Conservation (phyloP, 1,284 basidiomycete species). For the Agroathelia rolfsii region DNA sequence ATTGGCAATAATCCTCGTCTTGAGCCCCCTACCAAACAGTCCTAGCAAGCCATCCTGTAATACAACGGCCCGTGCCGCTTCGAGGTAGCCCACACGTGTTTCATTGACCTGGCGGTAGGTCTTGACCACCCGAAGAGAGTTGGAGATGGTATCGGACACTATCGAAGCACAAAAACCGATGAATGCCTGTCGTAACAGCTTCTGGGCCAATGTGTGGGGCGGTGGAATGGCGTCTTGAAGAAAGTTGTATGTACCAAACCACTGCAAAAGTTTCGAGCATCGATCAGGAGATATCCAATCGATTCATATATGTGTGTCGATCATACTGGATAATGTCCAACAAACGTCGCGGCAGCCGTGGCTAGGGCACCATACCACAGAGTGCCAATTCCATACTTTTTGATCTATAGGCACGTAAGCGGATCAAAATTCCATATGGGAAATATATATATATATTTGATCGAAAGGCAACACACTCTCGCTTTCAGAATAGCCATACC, state of each 20-base stretch:
- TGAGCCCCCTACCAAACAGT: slow-evolving; percentile 73
- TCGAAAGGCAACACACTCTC: slow-evolving; percentile 35
- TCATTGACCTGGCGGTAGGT: slow-evolving; percentile 86
- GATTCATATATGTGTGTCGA: not conserved
- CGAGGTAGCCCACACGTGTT: slow-evolving; percentile 62
- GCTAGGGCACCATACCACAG: slow-evolving; percentile 85
- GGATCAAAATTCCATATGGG: not conserved
- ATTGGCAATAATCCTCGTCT: slow-evolving; percentile 77
- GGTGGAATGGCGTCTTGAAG: slow-evolving; percentile 55
- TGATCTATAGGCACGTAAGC: slow-evolving; percentile 35
- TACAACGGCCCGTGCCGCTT: slow-evolving; percentile 60
- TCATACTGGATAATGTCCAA: slow-evolving; percentile 74
- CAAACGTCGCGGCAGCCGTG: slow-evolving; percentile 84
- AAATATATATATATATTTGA: not conserved
- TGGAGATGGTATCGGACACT: slow-evolving; percentile 74
- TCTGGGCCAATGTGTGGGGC: slow-evolving; percentile 42
- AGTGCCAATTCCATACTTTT: slow-evolving; percentile 62
- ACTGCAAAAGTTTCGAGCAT: slow-evolving; percentile 25
- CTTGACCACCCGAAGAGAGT: slow-evolving; percentile 85
- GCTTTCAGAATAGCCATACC: slow-evolving; percentile 57
- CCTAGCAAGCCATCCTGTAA: slow-evolving; percentile 55
- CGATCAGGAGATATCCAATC: not conserved
- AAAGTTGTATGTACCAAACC: slow-evolving; percentile 80
- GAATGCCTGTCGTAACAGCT: slow-evolving; percentile 68
- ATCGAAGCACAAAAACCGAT: slow-evolving; percentile 82